Percentiles rank a stretch among this genome's conserved stretches.
These are phyloP conservation scores for Flaveria trinervia DNA, from an alignment of 129 eudicot species.

Conservation along the genomic window DNA sequence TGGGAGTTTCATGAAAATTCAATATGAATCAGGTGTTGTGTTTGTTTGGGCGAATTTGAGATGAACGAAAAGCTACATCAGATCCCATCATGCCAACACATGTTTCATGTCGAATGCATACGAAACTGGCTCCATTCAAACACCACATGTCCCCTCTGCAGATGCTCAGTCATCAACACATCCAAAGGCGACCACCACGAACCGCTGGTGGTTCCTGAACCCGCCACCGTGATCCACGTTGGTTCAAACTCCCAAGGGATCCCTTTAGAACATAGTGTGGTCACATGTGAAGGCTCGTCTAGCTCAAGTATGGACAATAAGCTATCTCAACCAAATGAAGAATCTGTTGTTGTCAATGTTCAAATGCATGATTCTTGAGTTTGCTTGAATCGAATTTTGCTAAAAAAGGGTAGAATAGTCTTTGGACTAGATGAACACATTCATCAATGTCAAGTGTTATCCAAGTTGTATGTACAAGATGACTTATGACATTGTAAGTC, in stretches of 20 bases:
- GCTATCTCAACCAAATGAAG: slow-evolving; percentile 32
- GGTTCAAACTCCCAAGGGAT: slow-evolving; percentile 17
- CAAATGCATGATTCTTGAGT: slow-evolving; percentile 28
- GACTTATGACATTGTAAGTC: slow-evolving; percentile 27
- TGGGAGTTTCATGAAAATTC: slow-evolving; percentile 15
- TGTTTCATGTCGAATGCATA: slow-evolving; percentile 66
- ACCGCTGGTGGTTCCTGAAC: slow-evolving; percentile 19
- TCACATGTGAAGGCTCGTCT: slow-evolving; percentile 38
- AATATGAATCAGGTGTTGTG: slow-evolving; percentile 54
- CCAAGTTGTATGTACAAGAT: slow-evolving; percentile 35
- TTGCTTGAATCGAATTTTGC: slow-evolving; percentile 27
- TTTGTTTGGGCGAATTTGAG: slow-evolving; percentile 76
- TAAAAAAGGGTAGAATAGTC: slow-evolving; percentile 27
- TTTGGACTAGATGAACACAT: slow-evolving; percentile 7
- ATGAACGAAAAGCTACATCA: slow-evolving; percentile 57
- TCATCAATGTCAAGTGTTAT: slow-evolving; percentile 27
- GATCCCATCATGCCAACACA: slow-evolving; percentile 60
- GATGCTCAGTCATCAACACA: slow-evolving; percentile 49
- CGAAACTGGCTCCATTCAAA: slow-evolving; percentile 62
- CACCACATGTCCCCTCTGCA: slow-evolving; percentile 70
- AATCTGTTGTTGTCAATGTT: slow-evolving; percentile 29
- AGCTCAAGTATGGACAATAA: slow-evolving; percentile 38
- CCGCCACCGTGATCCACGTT: slow-evolving; percentile 12
- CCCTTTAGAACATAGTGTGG: slow-evolving; percentile 37
- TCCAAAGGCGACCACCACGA: slow-evolving; percentile 20